Percentiles rank a stretch among this genome's conserved stretches.
phyloP scores from a whole-genome alignment of 495 filamentous ascomycete species.

The Daldinia grandis region DNA sequence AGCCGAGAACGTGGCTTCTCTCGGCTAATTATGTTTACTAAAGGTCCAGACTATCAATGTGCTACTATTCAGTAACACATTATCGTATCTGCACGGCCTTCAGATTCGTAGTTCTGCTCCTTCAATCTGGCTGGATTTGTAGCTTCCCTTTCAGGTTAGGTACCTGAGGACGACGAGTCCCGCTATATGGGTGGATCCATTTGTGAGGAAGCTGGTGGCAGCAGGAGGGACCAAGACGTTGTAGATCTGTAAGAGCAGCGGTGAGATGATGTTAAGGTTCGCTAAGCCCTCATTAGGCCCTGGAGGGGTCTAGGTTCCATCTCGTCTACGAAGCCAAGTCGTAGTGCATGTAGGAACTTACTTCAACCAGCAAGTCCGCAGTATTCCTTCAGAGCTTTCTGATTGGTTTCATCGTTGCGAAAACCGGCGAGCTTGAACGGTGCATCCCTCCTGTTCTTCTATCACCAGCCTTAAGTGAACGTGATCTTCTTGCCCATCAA shows the following conservation, averaged over 20 bases:
- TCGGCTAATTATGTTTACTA: background rate
- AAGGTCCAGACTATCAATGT: background rate
- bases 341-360: slow-evolving; percentile 10
- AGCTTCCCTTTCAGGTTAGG: slow-evolving; percentile 1
- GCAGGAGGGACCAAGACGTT: background rate
- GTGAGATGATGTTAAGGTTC: slow-evolving; percentile 14
- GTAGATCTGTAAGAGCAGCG: slow-evolving; percentile 34
- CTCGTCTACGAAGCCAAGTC: slow-evolving; percentile 20
- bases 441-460: background rate
- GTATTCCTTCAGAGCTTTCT: background rate
- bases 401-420: slow-evolving; percentile 3
- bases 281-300: slow-evolving; percentile 3
- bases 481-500: slow-evolving; percentile 64
- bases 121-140: background rate
- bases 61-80: background rate
- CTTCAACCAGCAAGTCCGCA: background rate
- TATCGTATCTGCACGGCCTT: background rate
- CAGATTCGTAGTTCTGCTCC: background rate
- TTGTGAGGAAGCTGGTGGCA: background rate
- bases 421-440: background rate
- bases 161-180: background rate
- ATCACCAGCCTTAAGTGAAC: slow-evolving; percentile 47
- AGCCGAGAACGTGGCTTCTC: background rate
- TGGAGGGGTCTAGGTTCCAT: background rate
- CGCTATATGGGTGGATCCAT: background rate